Base-by-base conservation (phyloP, 2,329 filamentous ascomycete species). In the Microdochium bolleyi region DNA sequence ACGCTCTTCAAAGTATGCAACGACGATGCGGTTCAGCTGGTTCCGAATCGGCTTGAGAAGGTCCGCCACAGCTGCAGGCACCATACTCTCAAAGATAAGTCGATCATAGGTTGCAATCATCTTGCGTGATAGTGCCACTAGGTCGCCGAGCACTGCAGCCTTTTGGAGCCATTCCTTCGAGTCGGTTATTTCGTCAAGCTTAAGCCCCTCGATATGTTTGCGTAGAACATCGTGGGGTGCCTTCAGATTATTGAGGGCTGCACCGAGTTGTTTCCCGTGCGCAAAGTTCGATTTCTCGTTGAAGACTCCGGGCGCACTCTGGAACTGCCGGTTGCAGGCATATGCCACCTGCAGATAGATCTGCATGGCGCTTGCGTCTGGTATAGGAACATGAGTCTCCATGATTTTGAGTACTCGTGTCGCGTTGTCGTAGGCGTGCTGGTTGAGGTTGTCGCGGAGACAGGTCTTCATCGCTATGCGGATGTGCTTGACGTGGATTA, bases 381-480 rank as follows among this genome's bases (percentile, higher is more conserved):
- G 77, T 2, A 71, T 63, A 11, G 64, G 58, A 14, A 74, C 60
- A 5, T 62, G 66, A 25, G 62, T 58, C 48, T 67, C 60, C 85
- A 92, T 91, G 50, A 80, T 65, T 51, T 83, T 74, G 27, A 96
- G 70, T 24, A 95, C 74, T 50, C 74, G 68, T 50, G 75, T 81
- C 3, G 88, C 87, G 58, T 87, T 77, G 2, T 73, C 69, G 57
- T 95, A 79, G 22, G 82, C 80, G 51, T 85, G 79, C n/a, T 67
- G 74, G 65, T 95, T 96, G 52, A 84, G 83, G 62, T 84, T 86
- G 72, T 96, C 90, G 53, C 85, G 80, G 24, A 82, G 72, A 67
- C 91, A 96, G 4, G 83, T 77, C 57, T 79, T 78, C 73, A 96
- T 83, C 52, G 87, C 89, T 49, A 89, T 79, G 51, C 82, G 80